A percentile compares a stretch with the other conserved stretches of the same genome.
Evolutionary conservation across 768 basidiomycete genomes (phyloP).

Genomic region (Jaapia argillacea): DNA sequence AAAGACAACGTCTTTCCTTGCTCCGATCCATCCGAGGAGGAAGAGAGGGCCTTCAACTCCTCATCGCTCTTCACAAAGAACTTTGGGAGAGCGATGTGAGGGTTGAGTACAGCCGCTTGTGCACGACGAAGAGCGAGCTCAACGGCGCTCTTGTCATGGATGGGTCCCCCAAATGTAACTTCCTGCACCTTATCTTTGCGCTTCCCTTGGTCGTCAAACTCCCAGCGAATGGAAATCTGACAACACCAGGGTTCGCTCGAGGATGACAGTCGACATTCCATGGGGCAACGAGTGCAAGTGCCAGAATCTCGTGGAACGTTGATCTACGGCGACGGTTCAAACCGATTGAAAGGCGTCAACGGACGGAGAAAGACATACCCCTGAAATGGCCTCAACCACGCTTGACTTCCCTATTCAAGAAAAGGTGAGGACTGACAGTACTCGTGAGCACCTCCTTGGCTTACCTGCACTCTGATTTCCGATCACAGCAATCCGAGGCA

Average conservation of each 20-base stretch:
- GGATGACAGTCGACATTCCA: conserved; percentile 22
- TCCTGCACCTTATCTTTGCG: conserved; percentile 15
- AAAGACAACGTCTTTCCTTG: conserved; percentile 8
- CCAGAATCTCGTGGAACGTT: conserved; percentile 38
- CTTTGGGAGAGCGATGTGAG: conserved; percentile 18
- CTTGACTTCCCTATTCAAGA: conserved; percentile 27
- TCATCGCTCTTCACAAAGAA: conserved; percentile 12
- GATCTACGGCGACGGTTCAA: conserved; percentile 21
- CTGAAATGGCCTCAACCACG: conserved; percentile 40
- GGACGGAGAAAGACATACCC: conserved; percentile 17
- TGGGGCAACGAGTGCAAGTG: conserved; percentile 33
- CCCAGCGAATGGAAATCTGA: conserved; percentile 32
- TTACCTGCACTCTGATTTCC: conserved; percentile 44
- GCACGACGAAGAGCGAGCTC: conserved; percentile 49
- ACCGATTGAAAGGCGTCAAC: conserved; percentile 5
- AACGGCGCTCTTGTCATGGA: conserved; percentile 32
- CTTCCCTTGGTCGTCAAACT: conserved; percentile 23
- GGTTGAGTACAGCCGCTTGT: conserved; percentile 46
- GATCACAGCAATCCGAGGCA: conserved; percentile 40
- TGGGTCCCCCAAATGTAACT: conserved; percentile 29
- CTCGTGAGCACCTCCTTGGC: conserved; percentile 3
- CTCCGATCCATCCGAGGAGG: neutral
- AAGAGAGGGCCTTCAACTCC: neutral
- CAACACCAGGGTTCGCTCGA: conserved; percentile 19
- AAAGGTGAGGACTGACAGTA: neutral